These are phyloP conservation scores for Penicillium fuscoglaucum DNA, from an alignment of 2,329 filamentous ascomycete species.

Conservation along the genomic window DNA sequence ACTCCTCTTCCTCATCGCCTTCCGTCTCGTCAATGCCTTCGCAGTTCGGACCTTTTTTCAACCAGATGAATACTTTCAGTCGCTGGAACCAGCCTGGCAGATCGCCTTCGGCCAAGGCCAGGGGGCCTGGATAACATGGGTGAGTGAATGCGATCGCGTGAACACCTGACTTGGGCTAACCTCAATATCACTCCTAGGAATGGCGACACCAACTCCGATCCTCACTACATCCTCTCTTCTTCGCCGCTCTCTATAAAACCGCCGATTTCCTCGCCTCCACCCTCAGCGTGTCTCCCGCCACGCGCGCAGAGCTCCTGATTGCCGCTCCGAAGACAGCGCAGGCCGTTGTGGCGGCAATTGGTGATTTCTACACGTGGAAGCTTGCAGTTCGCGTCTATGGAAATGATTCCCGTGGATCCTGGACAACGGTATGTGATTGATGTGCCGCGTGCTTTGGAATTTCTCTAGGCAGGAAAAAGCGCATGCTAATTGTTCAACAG, in stretches of 20 bases:
- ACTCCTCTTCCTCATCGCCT: conserved; percentile 54
- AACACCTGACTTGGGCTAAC: conserved; percentile 7
- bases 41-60: conserved; percentile 89
- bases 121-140: conserved; percentile 95
- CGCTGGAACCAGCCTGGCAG: conserved; percentile 90
- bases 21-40: conserved; percentile 79
- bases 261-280: conserved; percentile 58
- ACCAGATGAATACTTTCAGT: conserved; percentile 96
- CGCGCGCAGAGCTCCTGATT: conserved; percentile 67
- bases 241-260: conserved; percentile 70
- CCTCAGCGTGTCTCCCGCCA: conserved; percentile 55
- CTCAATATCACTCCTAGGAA: conserved; percentile 61
- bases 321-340: conserved; percentile 74
- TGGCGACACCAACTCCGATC: conserved; percentile 86
- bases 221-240: conserved; percentile 85
- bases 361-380: conserved; percentile 87
- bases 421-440: conserved; percentile 61
- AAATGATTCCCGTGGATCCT: conserved; percentile 59
- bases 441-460: conserved; percentile 4
- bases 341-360: conserved; percentile 71
- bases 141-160: conserved; percentile 47
- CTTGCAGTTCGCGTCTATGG: conserved; percentile 75
- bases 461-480: neutral
- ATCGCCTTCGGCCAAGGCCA: conserved; percentile 75
- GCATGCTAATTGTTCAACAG: conserved; percentile 46